Conservation (phyloP, 2,329 filamentous ascomycete species). For the Penicillium sp. region DNA sequence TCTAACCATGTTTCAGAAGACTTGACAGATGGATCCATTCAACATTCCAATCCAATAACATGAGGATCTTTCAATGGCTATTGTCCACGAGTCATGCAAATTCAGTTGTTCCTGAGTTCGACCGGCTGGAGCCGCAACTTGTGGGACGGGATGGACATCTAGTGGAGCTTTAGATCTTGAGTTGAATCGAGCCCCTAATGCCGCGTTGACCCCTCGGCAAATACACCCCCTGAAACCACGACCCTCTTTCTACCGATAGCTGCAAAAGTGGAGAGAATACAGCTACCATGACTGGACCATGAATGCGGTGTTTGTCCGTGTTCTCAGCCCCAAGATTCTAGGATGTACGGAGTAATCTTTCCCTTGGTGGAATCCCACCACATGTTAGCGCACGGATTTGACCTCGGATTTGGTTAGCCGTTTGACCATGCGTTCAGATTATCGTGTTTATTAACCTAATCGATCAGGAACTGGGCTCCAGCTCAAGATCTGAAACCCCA, state of each 20-base stretch:
- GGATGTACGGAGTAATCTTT: not conserved
- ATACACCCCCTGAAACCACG: not conserved
- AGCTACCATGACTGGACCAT: not conserved
- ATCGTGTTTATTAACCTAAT: not conserved
- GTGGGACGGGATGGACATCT: not conserved
- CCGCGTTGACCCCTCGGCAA: slow-evolving; percentile 3
- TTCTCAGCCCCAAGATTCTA: not conserved
- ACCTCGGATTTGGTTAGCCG: not conserved
- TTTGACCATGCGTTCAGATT: not conserved
- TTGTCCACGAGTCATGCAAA: not conserved
- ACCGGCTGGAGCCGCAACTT: not conserved
- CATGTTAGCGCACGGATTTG: not conserved
- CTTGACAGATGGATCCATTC: not conserved
- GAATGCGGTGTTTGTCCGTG: not conserved
- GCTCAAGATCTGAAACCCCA: slow-evolving; percentile 1
- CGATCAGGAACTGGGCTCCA: not conserved
- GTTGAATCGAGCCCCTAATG: not conserved
- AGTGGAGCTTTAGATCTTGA: slow-evolving; percentile 1
- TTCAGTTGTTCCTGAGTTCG: not conserved
- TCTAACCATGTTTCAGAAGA: not conserved
- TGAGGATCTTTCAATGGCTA: not conserved
- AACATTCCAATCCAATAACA: not conserved
- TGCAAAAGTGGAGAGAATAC: not conserved
- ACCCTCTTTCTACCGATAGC: not conserved
- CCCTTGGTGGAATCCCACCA: not conserved